These are phyloP conservation scores for Trypanosoma congolense DNA, from an alignment of 208 protist species.

Conservation along the genomic window DNA sequence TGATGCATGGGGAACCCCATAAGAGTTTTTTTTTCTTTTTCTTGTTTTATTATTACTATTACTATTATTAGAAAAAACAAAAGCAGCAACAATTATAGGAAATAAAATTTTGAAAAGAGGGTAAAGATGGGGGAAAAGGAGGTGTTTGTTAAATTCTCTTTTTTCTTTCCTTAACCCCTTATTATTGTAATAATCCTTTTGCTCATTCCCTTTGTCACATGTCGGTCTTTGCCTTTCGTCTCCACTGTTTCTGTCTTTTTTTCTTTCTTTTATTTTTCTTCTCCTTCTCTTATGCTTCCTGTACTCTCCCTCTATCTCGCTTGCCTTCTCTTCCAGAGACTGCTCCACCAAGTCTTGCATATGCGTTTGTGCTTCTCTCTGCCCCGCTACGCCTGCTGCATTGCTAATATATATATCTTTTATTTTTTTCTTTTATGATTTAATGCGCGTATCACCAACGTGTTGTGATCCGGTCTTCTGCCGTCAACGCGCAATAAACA, in stretches of 20 bases:
- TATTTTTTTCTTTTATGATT: too few relatives aligned
- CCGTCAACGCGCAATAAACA: too few relatives aligned
- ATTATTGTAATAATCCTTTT: not conserved
- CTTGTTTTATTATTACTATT: too few relatives aligned
- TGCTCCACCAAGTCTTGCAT: too few relatives aligned
- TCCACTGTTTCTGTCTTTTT: constrained; percentile 13
- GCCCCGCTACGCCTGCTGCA: too few relatives aligned
- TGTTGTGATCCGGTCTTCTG: too few relatives aligned
- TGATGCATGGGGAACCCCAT: too few relatives aligned
- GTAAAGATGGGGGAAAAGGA: not conserved
- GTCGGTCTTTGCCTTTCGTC: not conserved
- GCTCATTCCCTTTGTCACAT: not conserved
- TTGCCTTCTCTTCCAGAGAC: constrained; percentile 5
- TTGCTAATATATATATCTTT: too few relatives aligned
- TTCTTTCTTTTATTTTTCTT: constrained; percentile 1
- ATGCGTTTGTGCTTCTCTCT: too few relatives aligned
- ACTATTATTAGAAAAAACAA: not conserved
- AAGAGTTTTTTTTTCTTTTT: too few relatives aligned
- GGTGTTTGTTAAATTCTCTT: not conserved
- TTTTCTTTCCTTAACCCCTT: not conserved
- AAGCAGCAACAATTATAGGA: not conserved
- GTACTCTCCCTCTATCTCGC: not conserved
- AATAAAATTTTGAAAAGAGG: not conserved
- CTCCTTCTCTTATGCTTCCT: constrained; percentile 3
- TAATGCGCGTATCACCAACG: too few relatives aligned